Percentiles rank a stretch among this genome's conserved stretches.
Evolutionary conservation across 495 filamentous ascomycete genomes (phyloP).

Genomic region (Penicillium paradoxum): DNA sequence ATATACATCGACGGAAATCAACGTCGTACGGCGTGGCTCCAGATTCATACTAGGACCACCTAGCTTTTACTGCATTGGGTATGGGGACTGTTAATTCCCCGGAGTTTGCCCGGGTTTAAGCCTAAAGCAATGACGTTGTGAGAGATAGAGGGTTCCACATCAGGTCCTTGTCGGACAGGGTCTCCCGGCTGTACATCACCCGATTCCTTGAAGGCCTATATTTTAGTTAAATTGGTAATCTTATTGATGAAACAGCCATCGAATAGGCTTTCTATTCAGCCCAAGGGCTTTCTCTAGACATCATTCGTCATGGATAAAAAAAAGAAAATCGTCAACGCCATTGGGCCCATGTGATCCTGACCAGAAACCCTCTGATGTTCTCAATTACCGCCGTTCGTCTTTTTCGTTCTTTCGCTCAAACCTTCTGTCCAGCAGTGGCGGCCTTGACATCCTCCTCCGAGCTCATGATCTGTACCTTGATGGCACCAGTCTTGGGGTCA

Average conservation of each 20-base stretch:
- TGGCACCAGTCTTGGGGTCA: constrained; percentile 85
- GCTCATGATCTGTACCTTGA: constrained; percentile 85
- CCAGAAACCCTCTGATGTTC: constrained; percentile 4
- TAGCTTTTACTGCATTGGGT: not conserved
- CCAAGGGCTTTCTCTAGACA: constrained; percentile 19
- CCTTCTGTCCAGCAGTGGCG: constrained; percentile 35
- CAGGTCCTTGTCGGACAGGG: not conserved
- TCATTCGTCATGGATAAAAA: constrained; percentile 16
- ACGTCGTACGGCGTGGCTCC: not conserved
- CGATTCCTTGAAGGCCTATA: not conserved
- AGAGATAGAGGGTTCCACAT: not conserved
- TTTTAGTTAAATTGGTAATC: not conserved
- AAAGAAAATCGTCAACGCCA: constrained; percentile 13
- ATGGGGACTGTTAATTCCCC: not conserved
- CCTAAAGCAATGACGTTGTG: not conserved
- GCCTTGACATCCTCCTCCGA: constrained; percentile 43
- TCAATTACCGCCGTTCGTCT: not conserved
- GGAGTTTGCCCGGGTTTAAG: not conserved
- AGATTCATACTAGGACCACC: not conserved
- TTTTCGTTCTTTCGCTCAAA: constrained; percentile 14
- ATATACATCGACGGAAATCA: too few relatives aligned
- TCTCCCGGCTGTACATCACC: not conserved
- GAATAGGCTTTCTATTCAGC: constrained; percentile 13
- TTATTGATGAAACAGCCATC: constrained; percentile 10
- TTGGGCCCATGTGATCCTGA: not conserved